Percentiles rank a stretch among this genome's conserved stretches.
phyloP scores from a whole-genome alignment of 441 rosid species.

The Dalechampia spathulata region DNA sequence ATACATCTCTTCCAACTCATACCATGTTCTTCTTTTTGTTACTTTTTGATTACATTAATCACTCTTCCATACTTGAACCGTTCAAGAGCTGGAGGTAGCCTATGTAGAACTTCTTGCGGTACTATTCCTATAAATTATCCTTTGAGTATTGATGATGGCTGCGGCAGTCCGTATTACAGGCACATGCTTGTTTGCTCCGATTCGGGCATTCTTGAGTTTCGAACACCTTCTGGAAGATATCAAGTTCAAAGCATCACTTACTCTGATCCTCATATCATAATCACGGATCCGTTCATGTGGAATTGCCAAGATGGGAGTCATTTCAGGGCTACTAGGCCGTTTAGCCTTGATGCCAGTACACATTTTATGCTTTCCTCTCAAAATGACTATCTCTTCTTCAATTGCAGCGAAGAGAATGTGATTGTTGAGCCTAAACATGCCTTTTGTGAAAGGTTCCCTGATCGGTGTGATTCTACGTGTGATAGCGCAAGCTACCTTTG shows the following conservation, averaged over 20 bases:
- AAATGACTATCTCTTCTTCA: conserved; percentile 90
- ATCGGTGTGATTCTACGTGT: conserved; percentile 83
- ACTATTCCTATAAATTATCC: conserved; percentile 67
- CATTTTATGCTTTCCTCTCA: conserved; percentile 70
- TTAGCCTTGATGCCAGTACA: conserved; percentile 82
- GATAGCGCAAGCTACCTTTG: conserved; percentile 86
- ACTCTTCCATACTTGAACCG: conserved; percentile 12
- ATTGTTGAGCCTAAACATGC: conserved; percentile 74
- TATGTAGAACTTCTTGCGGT: conserved; percentile 69
- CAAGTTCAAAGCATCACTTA: conserved; percentile 64
- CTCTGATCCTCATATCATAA: conserved; percentile 68
- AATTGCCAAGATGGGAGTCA: conserved; percentile 55
- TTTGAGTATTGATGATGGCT: conserved; percentile 75
- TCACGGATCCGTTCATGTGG: conserved; percentile 86
- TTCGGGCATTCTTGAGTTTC: conserved; percentile 48
- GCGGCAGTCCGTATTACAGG: conserved; percentile 81
- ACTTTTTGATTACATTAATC: background rate
- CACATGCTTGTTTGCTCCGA: conserved; percentile 69
- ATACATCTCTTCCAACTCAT: conserved; percentile 15
- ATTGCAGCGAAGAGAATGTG: conserved; percentile 56
- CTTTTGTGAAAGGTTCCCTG: conserved; percentile 82
- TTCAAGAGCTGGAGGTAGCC: conserved; percentile 35
- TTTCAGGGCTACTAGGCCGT: conserved; percentile 72
- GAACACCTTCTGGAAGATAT: conserved; percentile 80
- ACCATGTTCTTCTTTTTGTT: conserved; percentile 9